Percentiles rank a stretch among this genome's conserved stretches.
phyloP scores from a whole-genome alignment of 345 rosid genomes.

The Salix purpurea region DNA sequence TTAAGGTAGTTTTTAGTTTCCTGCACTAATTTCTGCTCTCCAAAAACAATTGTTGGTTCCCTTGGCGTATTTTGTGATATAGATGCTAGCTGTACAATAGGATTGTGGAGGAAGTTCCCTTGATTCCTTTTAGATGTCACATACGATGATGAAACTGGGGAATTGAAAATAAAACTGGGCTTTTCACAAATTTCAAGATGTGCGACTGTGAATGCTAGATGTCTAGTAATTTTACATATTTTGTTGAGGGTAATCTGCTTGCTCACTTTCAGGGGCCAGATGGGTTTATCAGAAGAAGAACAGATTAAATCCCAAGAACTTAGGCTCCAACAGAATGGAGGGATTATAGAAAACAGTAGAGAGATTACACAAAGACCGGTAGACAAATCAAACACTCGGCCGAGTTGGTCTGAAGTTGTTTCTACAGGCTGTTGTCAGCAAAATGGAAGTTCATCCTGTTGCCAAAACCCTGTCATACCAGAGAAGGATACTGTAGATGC shows the following conservation, averaged over 20 bases:
- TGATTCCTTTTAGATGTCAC: background rate
- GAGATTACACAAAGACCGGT: conserved; percentile 31
- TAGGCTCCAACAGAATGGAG: conserved; percentile 47
- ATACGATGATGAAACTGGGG: background rate
- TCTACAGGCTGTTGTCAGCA: conserved; percentile 54
- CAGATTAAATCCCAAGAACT: conserved; percentile 56
- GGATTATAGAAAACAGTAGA: conserved; percentile 17
- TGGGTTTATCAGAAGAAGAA: conserved; percentile 75
- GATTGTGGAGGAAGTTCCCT: background rate
- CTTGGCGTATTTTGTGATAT: background rate
- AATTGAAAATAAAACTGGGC: background rate
- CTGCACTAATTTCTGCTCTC: background rate
- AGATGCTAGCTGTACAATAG: background rate
- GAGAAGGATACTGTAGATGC: conserved; percentile 24
- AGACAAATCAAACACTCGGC: conserved; percentile 14
- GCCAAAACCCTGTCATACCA: conserved; percentile 33
- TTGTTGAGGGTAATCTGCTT: background rate
- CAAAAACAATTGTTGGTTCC: background rate
- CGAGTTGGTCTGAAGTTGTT: conserved; percentile 35
- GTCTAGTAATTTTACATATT: no score
- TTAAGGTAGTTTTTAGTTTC: background rate
- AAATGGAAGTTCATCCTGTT: conserved; percentile 53
- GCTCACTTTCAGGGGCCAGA: conserved; percentile 64
- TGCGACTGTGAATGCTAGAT: no score
- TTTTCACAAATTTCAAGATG: background rate